Conservation (phyloP, 495 filamentous ascomycete species). For the Neurospora pannonica region DNA sequence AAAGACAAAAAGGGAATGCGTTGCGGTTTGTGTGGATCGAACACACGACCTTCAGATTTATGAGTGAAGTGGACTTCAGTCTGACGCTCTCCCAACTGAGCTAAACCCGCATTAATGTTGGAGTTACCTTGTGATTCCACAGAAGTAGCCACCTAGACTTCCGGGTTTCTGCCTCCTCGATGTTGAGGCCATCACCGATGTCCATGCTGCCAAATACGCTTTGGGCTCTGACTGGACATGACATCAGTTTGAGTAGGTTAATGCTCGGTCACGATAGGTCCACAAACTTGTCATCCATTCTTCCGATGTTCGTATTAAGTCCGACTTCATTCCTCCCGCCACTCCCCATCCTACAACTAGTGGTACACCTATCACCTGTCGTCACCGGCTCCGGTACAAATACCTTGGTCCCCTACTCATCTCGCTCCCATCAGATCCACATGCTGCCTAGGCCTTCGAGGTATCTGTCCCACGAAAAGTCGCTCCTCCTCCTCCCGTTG, state of each 20-base stretch:
- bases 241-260: not conserved
- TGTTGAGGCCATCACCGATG: not conserved
- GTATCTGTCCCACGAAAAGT: not conserved
- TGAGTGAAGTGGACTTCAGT: not conserved
- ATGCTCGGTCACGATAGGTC: not conserved
- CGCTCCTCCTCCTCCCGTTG: not conserved
- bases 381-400: not conserved
- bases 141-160: not conserved
- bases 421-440: not conserved
- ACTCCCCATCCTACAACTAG: not conserved
- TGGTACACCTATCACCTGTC: not conserved
- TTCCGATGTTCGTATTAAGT: not conserved
- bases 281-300: not conserved
- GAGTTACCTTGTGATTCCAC: not conserved
- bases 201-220: not conserved
- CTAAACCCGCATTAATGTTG: not conserved
- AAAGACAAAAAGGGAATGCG: not conserved
- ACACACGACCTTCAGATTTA: not conserved
- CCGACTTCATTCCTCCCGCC: not conserved
- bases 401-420: not conserved
- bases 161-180: not conserved
- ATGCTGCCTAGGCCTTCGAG: not conserved
- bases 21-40: not conserved
- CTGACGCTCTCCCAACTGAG: not conserved
- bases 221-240: not conserved